A percentile compares a stretch with the other conserved stretches of the same genome.
Evolutionary conservation across 177 flowering plant genomes (phyloP).

Genomic region (Vitis hybrid): DNA sequence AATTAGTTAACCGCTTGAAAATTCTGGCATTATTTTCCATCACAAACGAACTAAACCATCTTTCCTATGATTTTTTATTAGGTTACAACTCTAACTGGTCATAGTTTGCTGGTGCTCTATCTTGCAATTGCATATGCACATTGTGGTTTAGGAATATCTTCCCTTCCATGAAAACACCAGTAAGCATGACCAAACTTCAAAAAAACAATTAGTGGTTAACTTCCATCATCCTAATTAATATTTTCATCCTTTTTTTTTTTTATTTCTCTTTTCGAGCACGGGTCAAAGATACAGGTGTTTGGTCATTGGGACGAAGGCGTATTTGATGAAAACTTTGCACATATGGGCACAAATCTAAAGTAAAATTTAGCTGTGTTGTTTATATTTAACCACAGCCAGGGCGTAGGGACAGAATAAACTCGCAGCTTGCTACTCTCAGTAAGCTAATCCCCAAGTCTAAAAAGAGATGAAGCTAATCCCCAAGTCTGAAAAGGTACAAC

Average conservation of each 20-base stretch:
- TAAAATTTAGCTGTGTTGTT: too few relatives aligned
- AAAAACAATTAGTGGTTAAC: too few relatives aligned
- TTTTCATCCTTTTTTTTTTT: background rate
- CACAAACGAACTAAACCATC: too few relatives aligned
- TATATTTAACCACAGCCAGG: conserved; percentile 64
- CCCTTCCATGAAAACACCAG: conserved; percentile 84
- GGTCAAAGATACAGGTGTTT: conserved; percentile 73
- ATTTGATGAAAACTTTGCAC: conserved; percentile 49
- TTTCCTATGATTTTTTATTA: conserved; percentile 5
- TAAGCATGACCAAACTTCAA: conserved; percentile 21
- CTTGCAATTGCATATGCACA: conserved; percentile 28
- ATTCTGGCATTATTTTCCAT: too few relatives aligned
- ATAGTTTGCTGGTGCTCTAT: conserved; percentile 83
- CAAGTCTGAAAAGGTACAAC: too few relatives aligned
- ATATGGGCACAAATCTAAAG: background rate
- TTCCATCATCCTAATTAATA: too few relatives aligned
- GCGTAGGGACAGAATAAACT: conserved; percentile 80
- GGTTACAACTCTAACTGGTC: conserved; percentile 97
- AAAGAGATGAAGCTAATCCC: conserved; percentile 26
- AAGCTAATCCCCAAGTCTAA: conserved; percentile 70
- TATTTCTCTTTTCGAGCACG: conserved; percentile 47
- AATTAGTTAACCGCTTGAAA: too few relatives aligned
- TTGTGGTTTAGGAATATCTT: conserved; percentile 90
- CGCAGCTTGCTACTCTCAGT: conserved; percentile 69
- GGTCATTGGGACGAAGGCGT: conserved; percentile 89